Conservation (phyloP, 495 filamentous ascomycete species). For the Sordaria brevicollis region DNA sequence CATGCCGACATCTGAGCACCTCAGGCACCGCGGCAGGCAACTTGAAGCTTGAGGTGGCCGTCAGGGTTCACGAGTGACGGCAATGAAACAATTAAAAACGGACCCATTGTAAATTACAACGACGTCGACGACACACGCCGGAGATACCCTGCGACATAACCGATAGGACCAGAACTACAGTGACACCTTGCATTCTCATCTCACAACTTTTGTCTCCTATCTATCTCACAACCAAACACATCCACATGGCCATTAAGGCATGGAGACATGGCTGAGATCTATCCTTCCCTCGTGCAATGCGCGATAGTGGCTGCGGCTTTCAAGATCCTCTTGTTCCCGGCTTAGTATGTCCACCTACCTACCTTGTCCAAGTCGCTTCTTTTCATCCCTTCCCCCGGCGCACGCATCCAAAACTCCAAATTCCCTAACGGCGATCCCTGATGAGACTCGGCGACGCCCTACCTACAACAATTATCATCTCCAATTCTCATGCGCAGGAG, state of each 20-base stretch:
- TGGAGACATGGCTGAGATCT: slow-evolving; percentile 63
- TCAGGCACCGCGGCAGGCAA: background rate
- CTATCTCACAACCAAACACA: background rate
- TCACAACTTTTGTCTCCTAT: background rate
- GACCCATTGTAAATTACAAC: background rate
- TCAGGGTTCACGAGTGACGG: background rate
- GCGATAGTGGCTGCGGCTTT: slow-evolving; percentile 79
- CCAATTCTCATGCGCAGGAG: slow-evolving; percentile 1
- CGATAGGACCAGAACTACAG: background rate
- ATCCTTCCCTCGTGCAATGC: slow-evolving; percentile 79
- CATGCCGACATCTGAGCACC: background rate
- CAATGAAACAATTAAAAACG: background rate
- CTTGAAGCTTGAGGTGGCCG: background rate
- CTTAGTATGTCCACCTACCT: slow-evolving; percentile 60
- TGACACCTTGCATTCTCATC: background rate
- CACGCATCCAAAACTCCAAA: background rate
- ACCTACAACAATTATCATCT: background rate
- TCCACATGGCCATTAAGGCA: slow-evolving; percentile 7
- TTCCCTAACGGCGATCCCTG: background rate
- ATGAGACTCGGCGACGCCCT: background rate
- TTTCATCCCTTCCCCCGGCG: background rate
- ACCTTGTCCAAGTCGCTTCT: too few species aligned
- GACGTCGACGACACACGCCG: background rate
- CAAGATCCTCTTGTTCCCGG: slow-evolving; percentile 88
- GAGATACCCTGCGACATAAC: background rate